Evolutionary conservation across 352 stramenopile genomes (phyloP).

Genomic region (Thraustochytrium sp.): DNA sequence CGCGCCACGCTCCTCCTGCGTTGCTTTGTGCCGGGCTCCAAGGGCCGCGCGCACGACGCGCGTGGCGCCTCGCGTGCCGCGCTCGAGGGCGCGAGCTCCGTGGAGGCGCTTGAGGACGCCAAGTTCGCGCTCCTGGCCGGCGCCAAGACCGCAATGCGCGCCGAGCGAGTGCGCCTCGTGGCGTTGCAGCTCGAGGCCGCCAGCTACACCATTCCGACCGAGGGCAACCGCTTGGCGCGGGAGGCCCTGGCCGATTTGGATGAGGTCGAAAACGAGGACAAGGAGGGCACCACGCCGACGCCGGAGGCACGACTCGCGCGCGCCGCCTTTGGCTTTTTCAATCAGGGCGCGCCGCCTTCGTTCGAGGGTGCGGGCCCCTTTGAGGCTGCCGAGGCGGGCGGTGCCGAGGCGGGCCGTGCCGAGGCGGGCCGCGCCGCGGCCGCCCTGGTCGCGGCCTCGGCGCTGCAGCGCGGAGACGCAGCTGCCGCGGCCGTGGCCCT

Average conservation of each 20-base stretch:
- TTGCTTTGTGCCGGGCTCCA: slow-evolving; percentile 3
- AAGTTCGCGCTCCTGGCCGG: background rate
- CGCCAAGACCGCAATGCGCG: background rate
- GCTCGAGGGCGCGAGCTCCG: background rate
- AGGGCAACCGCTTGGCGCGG: background rate
- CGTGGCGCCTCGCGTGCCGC: background rate
- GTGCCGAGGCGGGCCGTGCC: too few relatives aligned
- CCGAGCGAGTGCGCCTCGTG: background rate
- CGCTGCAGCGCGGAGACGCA: background rate
- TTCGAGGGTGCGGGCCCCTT: too few relatives aligned
- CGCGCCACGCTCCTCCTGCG: background rate
- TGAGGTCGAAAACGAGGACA: background rate
- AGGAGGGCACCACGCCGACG: too few relatives aligned
- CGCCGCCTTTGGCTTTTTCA: background rate
- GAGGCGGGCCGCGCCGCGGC: background rate
- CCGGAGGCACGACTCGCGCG: background rate
- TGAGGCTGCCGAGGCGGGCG: too few relatives aligned
- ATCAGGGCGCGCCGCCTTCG: too few relatives aligned
- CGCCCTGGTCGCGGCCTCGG: background rate
- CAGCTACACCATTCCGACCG: background rate
- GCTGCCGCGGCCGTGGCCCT: background rate
- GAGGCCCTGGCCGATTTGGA: background rate
- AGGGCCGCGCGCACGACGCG: background rate
- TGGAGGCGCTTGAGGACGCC: background rate
- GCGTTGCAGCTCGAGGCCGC: background rate